phyloP scores from a whole-genome alignment of 345 rosid species.

The Psidium guajava region DNA sequence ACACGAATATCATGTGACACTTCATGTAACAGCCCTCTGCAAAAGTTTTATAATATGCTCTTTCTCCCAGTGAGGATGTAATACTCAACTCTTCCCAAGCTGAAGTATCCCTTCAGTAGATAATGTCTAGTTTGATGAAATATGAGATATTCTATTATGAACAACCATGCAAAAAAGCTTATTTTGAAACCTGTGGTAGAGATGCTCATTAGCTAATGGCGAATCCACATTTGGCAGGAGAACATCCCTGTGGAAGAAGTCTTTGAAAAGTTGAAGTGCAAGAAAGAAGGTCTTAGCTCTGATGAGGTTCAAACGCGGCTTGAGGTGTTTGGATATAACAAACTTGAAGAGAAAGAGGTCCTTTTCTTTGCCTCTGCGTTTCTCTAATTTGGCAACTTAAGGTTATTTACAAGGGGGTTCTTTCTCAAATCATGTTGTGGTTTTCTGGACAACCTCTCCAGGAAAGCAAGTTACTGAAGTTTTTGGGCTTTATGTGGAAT shows the following conservation, averaged over 20 bases:
- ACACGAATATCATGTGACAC: background rate
- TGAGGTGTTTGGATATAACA: slow-evolving; percentile 45
- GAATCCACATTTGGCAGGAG: slow-evolving; percentile 23
- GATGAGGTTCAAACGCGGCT: slow-evolving; percentile 32
- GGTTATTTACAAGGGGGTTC: background rate
- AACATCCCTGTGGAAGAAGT: slow-evolving; percentile 43
- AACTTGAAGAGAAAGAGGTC: slow-evolving; percentile 57
- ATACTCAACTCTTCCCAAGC: background rate
- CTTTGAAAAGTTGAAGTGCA: slow-evolving; percentile 41
- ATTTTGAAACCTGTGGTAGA: background rate
- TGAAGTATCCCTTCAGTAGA: background rate
- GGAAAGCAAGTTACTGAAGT: slow-evolving; percentile 48
- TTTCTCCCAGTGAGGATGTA: background rate
- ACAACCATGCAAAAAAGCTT: background rate
- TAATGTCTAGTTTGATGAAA: background rate
- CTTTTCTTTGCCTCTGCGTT: background rate
- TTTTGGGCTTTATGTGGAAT: slow-evolving; percentile 63
- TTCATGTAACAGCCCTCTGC: background rate
- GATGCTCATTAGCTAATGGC: background rate
- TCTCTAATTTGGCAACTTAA: background rate
- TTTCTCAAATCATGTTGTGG: background rate
- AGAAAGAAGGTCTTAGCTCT: slow-evolving; percentile 25
- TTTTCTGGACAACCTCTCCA: slow-evolving; percentile 3
- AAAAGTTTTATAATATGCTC: background rate
- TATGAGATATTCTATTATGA: background rate